Evolutionary conservation across 2,329 filamentous ascomycete species (phyloP).

Genomic region (Fusarium sp.): DNA sequence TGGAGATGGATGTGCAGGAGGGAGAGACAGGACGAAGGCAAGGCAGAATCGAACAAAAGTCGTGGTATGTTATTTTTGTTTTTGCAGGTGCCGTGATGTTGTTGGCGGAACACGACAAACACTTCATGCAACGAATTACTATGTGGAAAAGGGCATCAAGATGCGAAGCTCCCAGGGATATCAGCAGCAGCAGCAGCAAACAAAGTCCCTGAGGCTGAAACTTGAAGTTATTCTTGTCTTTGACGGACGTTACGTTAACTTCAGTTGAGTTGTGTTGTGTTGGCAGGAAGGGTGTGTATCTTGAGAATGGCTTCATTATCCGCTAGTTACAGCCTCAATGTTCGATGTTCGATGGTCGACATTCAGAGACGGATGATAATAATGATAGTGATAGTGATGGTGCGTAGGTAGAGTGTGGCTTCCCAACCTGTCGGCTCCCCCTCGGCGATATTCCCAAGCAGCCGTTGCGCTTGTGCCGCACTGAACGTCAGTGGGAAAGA

Average conservation of each 20-base stretch:
- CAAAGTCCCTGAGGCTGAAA: conserved; percentile 33
- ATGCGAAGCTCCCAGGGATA: conserved; percentile 20
- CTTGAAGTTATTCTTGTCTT: not conserved
- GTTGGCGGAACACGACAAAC: not conserved
- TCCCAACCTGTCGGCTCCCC: conserved; percentile 42
- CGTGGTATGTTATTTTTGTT: no score
- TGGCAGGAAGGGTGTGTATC: conserved; percentile 6
- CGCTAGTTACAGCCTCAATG: conserved; percentile 34
- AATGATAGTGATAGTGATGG: no score
- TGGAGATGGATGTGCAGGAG: conserved; percentile 2
- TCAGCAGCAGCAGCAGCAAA: not conserved
- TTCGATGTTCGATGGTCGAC: not conserved
- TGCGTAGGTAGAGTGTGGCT: not conserved
- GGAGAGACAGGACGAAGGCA: conserved; percentile 11
- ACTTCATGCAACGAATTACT: conserved; percentile 16
- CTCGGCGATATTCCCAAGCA: conserved; percentile 43
- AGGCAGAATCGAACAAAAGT: not conserved
- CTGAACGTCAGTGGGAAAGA: conserved; percentile 4
- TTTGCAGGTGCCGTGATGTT: conserved; percentile 20
- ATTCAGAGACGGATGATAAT: not conserved
- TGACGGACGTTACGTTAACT: no score
- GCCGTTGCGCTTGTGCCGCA: conserved; percentile 22
- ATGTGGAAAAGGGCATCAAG: conserved; percentile 24
- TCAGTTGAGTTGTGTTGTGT: not conserved
- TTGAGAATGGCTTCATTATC: conserved; percentile 14